Conservation (phyloP, 345 rosid species). For the Cochlearia excelsa region DNA sequence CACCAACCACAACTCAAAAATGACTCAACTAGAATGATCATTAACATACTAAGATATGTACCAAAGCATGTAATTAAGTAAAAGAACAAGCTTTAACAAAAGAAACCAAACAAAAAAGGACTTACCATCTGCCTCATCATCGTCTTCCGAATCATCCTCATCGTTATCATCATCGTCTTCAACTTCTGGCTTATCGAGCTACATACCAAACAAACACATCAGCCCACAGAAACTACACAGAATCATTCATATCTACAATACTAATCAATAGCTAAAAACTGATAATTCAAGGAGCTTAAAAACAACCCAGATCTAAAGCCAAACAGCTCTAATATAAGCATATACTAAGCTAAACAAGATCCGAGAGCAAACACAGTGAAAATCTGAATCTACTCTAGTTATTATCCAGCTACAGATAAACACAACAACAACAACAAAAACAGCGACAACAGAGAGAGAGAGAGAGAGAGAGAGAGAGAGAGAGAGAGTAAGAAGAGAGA, state of each 20-base stretch:
- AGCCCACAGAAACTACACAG: not conserved
- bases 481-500: not conserved
- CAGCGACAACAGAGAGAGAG: not conserved
- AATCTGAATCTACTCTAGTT: conserved; percentile 5
- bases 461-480: not conserved
- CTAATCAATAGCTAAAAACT: conserved; percentile 8
- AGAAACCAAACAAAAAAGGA: not conserved
- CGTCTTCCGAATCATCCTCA: conserved; percentile 58
- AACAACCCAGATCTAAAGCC: no score
- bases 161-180: conserved; percentile 70
- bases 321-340: not conserved
- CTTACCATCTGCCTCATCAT: conserved; percentile 59
- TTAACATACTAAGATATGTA: not conserved
- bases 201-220: conserved; percentile 21
- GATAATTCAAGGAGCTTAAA: not conserved
- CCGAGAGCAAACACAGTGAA: not conserved
- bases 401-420: not conserved
- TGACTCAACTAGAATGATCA: conserved; percentile 5
- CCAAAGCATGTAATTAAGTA: not conserved
- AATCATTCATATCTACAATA: not conserved
- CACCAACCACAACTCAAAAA: not conserved
- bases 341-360: conserved; percentile 3
- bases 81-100: not conserved
- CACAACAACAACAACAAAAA: not conserved
- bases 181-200: conserved; percentile 71